Base-by-base conservation (phyloP, 345 rosid genomes). In the Jatropha curcas region DNA sequence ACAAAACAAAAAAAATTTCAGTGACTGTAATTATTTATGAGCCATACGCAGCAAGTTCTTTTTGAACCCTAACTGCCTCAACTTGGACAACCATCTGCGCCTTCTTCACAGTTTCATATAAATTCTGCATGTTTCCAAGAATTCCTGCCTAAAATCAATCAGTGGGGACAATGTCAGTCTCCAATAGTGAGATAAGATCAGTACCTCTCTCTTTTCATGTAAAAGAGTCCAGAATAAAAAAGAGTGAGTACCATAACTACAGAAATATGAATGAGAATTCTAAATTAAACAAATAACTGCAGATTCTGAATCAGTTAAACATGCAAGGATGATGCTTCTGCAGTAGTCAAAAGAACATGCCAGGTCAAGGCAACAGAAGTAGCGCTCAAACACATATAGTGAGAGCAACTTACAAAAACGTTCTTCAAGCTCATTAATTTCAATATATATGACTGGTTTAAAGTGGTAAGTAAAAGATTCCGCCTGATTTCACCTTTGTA, bases 31-130 rank as follows among this genome's bases (percentile, higher is more conserved):
- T n/a, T 34, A 63, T 31, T 24, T 50, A 74, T 45, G 50, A 46
- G 57, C 69, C 90, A 78, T 89, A 92, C 94, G 30, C 90, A 61
- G 97, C 97, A 72, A 94, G 89, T 83, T 90, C 97, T 63, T 94
- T 94, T 71, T 92, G 98, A 60, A 94, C 97, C 24, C 87, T 84
- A 20, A 94, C 98, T 52, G 97, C 97, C 76, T 91, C 98, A 17
- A 92, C 97, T 84, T 91, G 97, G 84, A 94, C 98, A 69, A 94
- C 96, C 93, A 86, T 91, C 82, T 94, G 96, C n/a, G 98, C 97
- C 81, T 94, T 94, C 79, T 94, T 94, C 72, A 92, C 97, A 2
- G 96, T 91, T 66, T 92, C 98, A 65, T 85, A 94, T 71, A 94
- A 82, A 79, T 90, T 94, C 79, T 86, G 93, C 97, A 92, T 94